Evolutionary conservation across 2,329 filamentous ascomycete species (phyloP), one percentile per base, ranked within the genome.

Genomic region (Xylariaceae sp.): DNA sequence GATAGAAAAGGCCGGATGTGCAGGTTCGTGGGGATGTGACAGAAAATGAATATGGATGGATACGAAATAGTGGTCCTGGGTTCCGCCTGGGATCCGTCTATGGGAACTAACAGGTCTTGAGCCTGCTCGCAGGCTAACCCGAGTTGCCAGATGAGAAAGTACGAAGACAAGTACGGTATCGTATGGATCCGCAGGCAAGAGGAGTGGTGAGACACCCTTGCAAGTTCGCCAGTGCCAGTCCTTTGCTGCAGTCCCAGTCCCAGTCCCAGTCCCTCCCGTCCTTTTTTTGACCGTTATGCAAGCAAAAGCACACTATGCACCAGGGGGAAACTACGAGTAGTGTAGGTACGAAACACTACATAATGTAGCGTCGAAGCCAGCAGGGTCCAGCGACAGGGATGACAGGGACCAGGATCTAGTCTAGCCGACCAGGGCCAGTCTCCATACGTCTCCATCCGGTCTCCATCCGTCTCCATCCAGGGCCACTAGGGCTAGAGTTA

Each of bases 211-310:
- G 37, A 42, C 37, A 42, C 37, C 37, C 37, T 42, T 42, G 37
- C 37, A 42, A 3, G 23, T 5, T 30, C 66, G 67, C 65, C 63
- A 65, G 66, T 58, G 60, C 6, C 10, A 48, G 65, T 64, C 68
- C 67, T 67, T 68, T 63, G 58, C 64, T 64, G 17, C 17, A 18
- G 17, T 18, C 17, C 17, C 17, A 18, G 17, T 18, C 17, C 17
- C 17, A 2, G 17, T 18, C 17, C 17, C 17, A 18, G 17, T 18
- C 17, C 17, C 17, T 18, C 17, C 17, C 17, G 17, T 18, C 17
- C 64, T 64, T 64, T 67, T 67, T 49, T 68, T 64, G 67, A 68
- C 66, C 66, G 65, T 70, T 65, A 72, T 72, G 70, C 71, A 68
- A 68, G 64, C 23, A 30, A 30, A 30, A 30, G 23, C 23, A 30